Base-by-base conservation (phyloP, 208 protist species). In the Balamuthia mandrillaris region DNA sequence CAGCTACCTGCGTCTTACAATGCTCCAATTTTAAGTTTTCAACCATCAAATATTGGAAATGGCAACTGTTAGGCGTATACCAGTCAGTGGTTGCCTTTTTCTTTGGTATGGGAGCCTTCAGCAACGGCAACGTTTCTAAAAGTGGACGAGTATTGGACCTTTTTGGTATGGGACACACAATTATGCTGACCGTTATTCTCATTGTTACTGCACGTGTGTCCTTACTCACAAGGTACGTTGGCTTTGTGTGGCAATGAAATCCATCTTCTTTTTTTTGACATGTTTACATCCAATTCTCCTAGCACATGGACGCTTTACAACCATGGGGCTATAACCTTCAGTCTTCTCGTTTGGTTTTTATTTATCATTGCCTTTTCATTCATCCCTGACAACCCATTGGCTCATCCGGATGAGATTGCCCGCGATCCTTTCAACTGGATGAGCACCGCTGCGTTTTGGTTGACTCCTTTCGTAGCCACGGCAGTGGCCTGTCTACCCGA, bases 271-370 rank as follows among this genome's bases (percentile, higher is more conserved):
- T 21, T 3, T 33, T 21, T 63, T 18, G 31, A 18, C 56, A 33
- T 21, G 24, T 3, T 63, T 5, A 33, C 39, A n/a, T 63, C 24
- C 39, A 9, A 63, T 33, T 6, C 24, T 37, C 9, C n/a, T 27
- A 74, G 65, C 41, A 74, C 65, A 0, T 74, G 65, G 65, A 74
- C 65, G 21, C 27, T 47, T 7, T 74, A 42, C 41, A 74, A 74
- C n/a, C 65, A 74, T 42, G 3, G 45, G 9, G 65, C 39, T 9
- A 24, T 74, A 16, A 52, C 24, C 21, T 16, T 5, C 65, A 74
- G 65, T 42, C 21, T 74, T 9, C 9, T 18, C 12, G 39, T 27
- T 9, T 74, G 65, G 65, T 74, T 51, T 42, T 24, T 47, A 27
- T 74, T 74, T 31, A 47, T 74, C 39, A n/a, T 74, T 4, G 3